Base-by-base conservation (phyloP, 2,329 filamentous ascomycete species). In the Apiospora koreana region DNA sequence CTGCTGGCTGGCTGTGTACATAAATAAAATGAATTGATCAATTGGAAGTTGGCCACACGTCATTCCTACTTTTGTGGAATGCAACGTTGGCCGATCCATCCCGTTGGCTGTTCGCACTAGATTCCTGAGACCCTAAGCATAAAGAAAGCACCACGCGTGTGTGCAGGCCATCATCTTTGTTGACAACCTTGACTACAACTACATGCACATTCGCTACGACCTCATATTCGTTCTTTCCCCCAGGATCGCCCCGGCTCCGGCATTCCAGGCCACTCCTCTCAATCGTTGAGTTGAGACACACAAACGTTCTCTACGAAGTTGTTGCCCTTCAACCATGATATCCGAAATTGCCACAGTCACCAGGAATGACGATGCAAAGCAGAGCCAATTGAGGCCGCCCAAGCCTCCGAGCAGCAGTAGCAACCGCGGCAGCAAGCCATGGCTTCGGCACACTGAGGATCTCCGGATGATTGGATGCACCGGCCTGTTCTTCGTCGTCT, bases 401-500 rank as follows among this genome's bases (percentile, higher is more conserved):
- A 62, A 62, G 9, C 54, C 54, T 9, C 54, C 10, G 23, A 14
- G 12, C 54, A 62, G 21, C 31, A 31, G 5, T 2, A 62, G 21
- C 31, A 54, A n/a, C 48, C 25, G 10, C 10, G 12, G 2, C 48
- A 18, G 21, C 16, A 62, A 62, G 54, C 64, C 64, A 25, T 66
- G 66, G 25, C 66, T 72, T 12, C 68, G 50, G 45, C 70, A 72
- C 42, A 21, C 8, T 38, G 70, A 72, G 66, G 70, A 72, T 31
- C 18, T 69, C 14, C 70, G 70, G 2, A 54, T 64, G 42, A 18
- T 72, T 23, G 69, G 18, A 31, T 70, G 41, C 42, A 70, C 70
- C 38, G 66, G 65, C 31, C 65, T 70, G 18, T 72, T 72, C 66
- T 72, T 72, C 58, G 50, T 18, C 38, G 68, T 70, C 25, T 70